Evolutionary conservation across 768 basidiomycete genomes (phyloP).

Genomic region (Boletus bicolor): DNA sequence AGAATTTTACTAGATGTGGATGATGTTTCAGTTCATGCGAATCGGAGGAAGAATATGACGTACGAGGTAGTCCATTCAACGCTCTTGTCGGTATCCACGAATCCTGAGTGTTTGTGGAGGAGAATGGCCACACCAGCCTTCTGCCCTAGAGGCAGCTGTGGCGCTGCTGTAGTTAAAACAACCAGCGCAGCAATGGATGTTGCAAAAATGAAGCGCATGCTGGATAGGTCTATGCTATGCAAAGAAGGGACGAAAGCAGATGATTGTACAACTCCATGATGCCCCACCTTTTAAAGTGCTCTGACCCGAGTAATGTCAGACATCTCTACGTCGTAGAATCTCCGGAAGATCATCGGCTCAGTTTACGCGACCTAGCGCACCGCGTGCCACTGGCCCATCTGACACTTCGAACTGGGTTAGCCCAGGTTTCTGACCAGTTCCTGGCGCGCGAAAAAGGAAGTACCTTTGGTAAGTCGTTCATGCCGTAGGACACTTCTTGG

Average conservation of each 20-base stretch:
- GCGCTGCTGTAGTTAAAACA: constrained; percentile 2
- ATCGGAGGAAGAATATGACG: not conserved
- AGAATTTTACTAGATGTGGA: not conserved
- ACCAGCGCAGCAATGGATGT: constrained; percentile 1
- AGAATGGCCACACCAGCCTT: not conserved
- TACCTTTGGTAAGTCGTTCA: no score
- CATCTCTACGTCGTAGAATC: no score
- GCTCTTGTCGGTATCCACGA: not conserved
- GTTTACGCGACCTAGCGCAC: no score
- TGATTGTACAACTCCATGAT: not conserved
- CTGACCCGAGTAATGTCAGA: not conserved
- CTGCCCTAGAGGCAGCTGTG: not conserved
- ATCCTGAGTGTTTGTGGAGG: constrained; percentile 3
- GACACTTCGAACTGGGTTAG: no score
- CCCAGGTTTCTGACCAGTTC: no score
- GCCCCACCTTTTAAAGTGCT: not conserved
- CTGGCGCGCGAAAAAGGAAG: no score
- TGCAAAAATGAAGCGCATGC: not conserved
- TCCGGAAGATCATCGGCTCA: no score
- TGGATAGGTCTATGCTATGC: not conserved
- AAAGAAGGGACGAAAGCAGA: not conserved
- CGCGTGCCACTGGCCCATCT: no score
- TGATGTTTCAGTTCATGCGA: not conserved
- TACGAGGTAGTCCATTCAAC: not conserved
- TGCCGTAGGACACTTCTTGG: no score